phyloP scores from a whole-genome alignment of 495 filamentous ascomycete species.

The Lasiosphaeria miniovina region DNA sequence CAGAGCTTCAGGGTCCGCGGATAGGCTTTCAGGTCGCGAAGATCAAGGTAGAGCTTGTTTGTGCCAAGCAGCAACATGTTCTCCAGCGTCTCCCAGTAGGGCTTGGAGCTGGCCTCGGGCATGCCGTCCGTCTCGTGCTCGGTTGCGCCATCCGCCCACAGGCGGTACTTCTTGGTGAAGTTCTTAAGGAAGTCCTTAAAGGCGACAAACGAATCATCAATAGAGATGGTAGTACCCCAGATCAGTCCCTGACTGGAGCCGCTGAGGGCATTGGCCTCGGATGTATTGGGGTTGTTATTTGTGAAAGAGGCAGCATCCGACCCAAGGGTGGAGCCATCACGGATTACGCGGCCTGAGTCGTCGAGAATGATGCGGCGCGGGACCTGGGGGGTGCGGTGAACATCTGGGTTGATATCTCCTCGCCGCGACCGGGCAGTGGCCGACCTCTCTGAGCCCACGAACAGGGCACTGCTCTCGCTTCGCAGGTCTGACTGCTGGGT shows the following conservation, averaged over 20 bases:
- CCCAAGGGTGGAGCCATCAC: slow-evolving; percentile 48
- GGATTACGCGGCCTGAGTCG: slow-evolving; percentile 70
- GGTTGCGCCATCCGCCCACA: slow-evolving; percentile 80
- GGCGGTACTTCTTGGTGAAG: slow-evolving; percentile 87
- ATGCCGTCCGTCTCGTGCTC: slow-evolving; percentile 67
- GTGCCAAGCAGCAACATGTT: slow-evolving; percentile 85
- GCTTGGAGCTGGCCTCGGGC: slow-evolving; percentile 62
- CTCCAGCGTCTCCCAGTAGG: slow-evolving; percentile 82
- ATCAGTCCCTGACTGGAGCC: slow-evolving; percentile 78
- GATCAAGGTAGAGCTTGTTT: slow-evolving; percentile 81
- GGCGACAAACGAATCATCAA: slow-evolving; percentile 77
- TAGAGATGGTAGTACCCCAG: slow-evolving; percentile 96
- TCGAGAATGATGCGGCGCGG: slow-evolving; percentile 76
- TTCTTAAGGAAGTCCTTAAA: slow-evolving; percentile 91
- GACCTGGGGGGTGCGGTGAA: slow-evolving; percentile 61
- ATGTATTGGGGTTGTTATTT: slow-evolving; percentile 81
- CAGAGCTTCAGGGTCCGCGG: slow-evolving; percentile 89
- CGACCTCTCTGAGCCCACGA: slow-evolving; percentile 65
- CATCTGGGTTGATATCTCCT: slow-evolving; percentile 79
- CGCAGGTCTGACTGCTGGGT: slow-evolving; percentile 61
- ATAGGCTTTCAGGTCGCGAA: slow-evolving; percentile 86
- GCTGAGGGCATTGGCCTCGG: slow-evolving; percentile 84
- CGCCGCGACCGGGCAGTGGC: slow-evolving; percentile 60
- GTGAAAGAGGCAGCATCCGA: slow-evolving; percentile 85
- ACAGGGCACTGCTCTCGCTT: slow-evolving; percentile 82